Evolutionary conservation across 106 monocot species (phyloP).

Genomic region (Phalaenopsis aphrodite): DNA sequence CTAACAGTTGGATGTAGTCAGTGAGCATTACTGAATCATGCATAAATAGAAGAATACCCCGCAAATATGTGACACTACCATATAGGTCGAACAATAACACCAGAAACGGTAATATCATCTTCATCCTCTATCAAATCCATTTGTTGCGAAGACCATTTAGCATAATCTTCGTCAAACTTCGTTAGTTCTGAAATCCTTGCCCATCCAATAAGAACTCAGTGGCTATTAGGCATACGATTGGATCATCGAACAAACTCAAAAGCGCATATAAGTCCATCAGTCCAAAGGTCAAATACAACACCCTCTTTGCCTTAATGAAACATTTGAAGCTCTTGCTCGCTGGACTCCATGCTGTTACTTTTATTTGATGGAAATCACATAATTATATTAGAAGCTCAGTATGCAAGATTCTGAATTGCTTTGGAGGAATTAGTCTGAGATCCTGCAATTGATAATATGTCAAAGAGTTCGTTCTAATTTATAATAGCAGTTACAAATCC

Average conservation of each 20-base stretch:
- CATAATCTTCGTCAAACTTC: constrained; percentile 52
- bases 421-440: neutral
- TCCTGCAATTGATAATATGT: neutral
- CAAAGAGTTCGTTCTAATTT: neutral
- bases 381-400: neutral
- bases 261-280: constrained; percentile 63
- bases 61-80: constrained; percentile 92
- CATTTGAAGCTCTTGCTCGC: constrained; percentile 31
- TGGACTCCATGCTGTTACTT: constrained; percentile 10
- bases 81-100: constrained; percentile 75
- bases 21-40: constrained; percentile 66
- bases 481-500: neutral
- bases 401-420: neutral
- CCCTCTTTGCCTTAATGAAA: constrained; percentile 27
- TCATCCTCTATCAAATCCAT: constrained; percentile 47
- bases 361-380: neutral
- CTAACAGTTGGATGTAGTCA: constrained; percentile 93
- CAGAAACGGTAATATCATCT: constrained; percentile 72
- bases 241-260: constrained; percentile 46
- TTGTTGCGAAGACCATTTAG: constrained; percentile 43
- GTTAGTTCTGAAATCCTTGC: constrained; percentile 73
- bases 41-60: constrained; percentile 34
- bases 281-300: constrained; percentile 39
- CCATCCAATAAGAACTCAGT: constrained; percentile 93
- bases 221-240: constrained; percentile 22